phyloP scores from a whole-genome alignment of 2,329 filamentous ascomycete species.

The Septoria linicola region DNA sequence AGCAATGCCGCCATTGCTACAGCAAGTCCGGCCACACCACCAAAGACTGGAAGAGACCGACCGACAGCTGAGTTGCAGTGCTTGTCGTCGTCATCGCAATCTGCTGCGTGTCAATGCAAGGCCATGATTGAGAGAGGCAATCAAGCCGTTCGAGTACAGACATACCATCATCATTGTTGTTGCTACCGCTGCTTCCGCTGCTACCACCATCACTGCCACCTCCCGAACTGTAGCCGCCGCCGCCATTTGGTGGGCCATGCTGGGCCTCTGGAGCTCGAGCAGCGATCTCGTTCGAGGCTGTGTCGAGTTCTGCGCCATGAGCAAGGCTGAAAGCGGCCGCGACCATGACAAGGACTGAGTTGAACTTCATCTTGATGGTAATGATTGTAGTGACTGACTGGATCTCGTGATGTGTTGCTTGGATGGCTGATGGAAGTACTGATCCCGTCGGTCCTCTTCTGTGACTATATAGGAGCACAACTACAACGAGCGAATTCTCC shows the following conservation, averaged over 20 bases:
- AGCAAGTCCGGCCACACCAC: constrained; percentile 14
- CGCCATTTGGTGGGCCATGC: background rate
- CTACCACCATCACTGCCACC: background rate
- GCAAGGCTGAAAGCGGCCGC: constrained; percentile 12
- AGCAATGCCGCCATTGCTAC: constrained; percentile 14
- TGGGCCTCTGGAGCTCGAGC: constrained; percentile 6
- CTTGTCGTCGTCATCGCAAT: constrained; percentile 6
- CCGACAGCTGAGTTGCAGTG: constrained; percentile 11
- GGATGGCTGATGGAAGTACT: no score
- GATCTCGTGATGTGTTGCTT: background rate
- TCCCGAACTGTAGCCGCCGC: background rate
- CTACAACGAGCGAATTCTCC: background rate
- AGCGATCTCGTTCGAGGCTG: constrained; percentile 6
- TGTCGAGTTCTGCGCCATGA: constrained; percentile 11
- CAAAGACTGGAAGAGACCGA: constrained; percentile 7
- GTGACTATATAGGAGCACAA: background rate
- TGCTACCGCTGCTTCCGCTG: background rate
- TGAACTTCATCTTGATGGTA: constrained; percentile 13
- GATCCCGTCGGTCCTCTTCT: no score
- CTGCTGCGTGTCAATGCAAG: background rate
- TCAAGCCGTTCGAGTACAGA: background rate
- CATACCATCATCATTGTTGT: background rate
- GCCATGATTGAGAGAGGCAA: no score
- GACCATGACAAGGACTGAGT: constrained; percentile 13
- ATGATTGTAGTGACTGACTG: constrained; percentile 3